Evolutionary conservation across 2,329 filamentous ascomycete genomes (phyloP), one percentile per base, ranked within the genome.

Genomic region (Paecilomyces variotii): DNA sequence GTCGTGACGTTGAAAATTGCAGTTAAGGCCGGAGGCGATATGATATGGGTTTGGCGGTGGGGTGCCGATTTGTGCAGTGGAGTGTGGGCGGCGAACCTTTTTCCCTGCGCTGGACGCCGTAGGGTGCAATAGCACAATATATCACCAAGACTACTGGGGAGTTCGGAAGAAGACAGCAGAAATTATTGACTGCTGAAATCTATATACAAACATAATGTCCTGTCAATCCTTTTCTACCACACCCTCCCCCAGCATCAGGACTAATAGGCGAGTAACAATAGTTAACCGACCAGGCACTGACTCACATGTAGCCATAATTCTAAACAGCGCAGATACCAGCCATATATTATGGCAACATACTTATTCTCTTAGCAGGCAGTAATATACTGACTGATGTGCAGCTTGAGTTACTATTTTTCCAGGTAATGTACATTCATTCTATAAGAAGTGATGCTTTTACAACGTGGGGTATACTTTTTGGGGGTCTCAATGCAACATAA

Each of bases 1-100:
- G 64, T 59, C 62, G 58, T 52, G 50, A 52, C 62, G 68, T 65
- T 69, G 70, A 73, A 72, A 72, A 69, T 73, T 73, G 70, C 69
- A 65, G 65, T 35, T 61, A 57, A 53, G 60, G 60, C 57, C 62
- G 60, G 63, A 65, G 69, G 69, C 70, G 69, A 71, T 72, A 72
- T 68, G 69, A 71, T 71, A 67, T 63, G 28, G 39, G 24, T 68
- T 62, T 63, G 63, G 62, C 66, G 67, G 68, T 67, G 65, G 66
- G 67, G 68, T 70, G 69, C 66, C 67, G 63, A 64, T 71, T 70
- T 72, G 70, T 72, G 71, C 68, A 71, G 70, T 72, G 69, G 70
- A 71, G 67, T 68, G 67, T 63, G 66, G 65, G 65, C 70, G 70
- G 70, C 71, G 67, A 52, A 26, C 50, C 50, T 52, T 45, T 45